Evolutionary conservation across 306 rosid species (phyloP), one percentile per base, ranked within the genome.

Genomic region (Cucurbita maxima): DNA sequence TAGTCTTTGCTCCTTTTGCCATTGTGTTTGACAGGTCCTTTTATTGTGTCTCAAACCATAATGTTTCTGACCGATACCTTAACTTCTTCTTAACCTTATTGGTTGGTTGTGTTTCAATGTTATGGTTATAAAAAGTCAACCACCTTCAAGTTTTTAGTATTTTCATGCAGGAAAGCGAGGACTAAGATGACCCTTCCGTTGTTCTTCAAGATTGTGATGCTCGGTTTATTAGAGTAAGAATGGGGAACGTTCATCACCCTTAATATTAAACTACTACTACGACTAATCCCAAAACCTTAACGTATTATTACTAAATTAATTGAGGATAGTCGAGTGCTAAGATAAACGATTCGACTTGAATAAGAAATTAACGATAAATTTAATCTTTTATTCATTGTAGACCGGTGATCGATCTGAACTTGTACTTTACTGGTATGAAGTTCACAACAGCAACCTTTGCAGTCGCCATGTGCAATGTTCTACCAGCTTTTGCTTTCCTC

Each of bases 1-100:
- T 43, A 34, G 45, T 80, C 9, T 73, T 83, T 38, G 68, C 85
- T 76, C 88, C 90, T 58, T 86, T 83, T 11, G 92, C 90, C 62
- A 2, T 84, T 15, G 25, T 82, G 25, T 76, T 81, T 8, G 87
- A 88, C 8, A 86, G 88, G 92, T 83, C 44, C 30, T 50, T 14
- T 7, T 2, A 1, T 25, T 22, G 6, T 11, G 14, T 58, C n/a
- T 58, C 54, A n/a, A 50, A 14, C 54, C 8, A 45, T 45, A 0
- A 13, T 50, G 54, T 5, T 48, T 3, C 1, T 50, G 54, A 50
- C 5, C 5, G 14, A 50, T 14, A 50, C 14, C 14, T 45, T 45
- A 45, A 10, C 12, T 43, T 2, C 3, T 3, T 30, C 34, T 30
- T 30, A 30, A 7, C 2, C 45, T 6, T 41, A 9, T 41, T 41